Base-by-base conservation (phyloP, 202 grass and related monocot genomes). In the Setaria italica region DNA sequence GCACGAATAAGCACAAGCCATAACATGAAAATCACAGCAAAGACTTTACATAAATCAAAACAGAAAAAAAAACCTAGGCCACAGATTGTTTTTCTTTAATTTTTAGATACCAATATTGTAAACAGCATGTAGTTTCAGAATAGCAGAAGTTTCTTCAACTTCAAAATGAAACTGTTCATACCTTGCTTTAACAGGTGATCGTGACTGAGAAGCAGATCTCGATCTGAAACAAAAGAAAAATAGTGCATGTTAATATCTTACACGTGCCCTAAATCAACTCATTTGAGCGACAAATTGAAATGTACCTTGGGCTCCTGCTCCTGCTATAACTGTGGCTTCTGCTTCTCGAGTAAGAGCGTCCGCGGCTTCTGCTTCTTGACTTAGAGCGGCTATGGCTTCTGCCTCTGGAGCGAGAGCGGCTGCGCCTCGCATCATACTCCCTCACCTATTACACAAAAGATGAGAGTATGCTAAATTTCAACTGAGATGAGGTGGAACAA, bases 291-390 rank as follows among this genome's bases (percentile, higher is more conserved):
- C 78, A 77, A 85, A 73, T 14, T 59, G 39, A 66, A 69, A 34
- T 69, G 30, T 60, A 88, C 89, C 77, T 85, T 21, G 77, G 78
- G 74, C 82, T 91, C 82, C 13, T 80, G 25, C 85, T 91, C 76
- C 46, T 86, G 70, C 82, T 92, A 70, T 76, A 83, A 81, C 85
- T 92, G 66, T 11, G 77, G 33, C 91, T 98, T 78, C 89, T 82
- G 78, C 91, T 94, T 77, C 90, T 92, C 19, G 90, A 93, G 56
- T 90, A 79, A 58, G 95, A 97, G 49, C 7, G 85, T 63, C 92
- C 93, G 9, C 41, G 78, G 84, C 87, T 97, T 89, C 87, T 87
- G 76, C 78, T 62, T 81, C 67, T 77, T 0, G 79, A 90, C 48
- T 66, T 72, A 77, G 92, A 97, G 45, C n/a, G 86, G 77, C 83